Conservation (phyloP, 2,329 filamentous ascomycete genomes). For the Fusarium avenaceum region DNA sequence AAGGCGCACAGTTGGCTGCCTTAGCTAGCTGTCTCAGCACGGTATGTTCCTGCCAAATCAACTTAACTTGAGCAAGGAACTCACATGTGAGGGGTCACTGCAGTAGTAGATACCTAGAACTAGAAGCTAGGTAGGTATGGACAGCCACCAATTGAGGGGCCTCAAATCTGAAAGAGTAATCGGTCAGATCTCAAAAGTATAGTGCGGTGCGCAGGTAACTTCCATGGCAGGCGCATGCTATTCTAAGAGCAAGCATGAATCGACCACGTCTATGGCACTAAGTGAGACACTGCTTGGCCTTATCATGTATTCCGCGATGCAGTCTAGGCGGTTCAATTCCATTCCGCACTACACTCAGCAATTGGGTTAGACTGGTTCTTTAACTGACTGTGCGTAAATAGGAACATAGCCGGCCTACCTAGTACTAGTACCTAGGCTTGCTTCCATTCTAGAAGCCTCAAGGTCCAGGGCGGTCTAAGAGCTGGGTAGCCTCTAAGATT, state of each 20-base stretch:
- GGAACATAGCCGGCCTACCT: neutral
- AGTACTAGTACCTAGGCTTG: neutral
- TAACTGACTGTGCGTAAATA: neutral
- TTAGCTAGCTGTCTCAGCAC: neutral
- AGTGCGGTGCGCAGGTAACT: neutral
- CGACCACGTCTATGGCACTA: neutral
- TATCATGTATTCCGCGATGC: neutral
- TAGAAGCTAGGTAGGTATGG: too few species aligned
- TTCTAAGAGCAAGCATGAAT: neutral
- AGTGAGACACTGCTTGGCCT: constrained; percentile 2
- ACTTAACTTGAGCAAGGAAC: neutral
- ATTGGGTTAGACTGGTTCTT: neutral
- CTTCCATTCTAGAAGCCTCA: constrained; percentile 35
- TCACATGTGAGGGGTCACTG: neutral
- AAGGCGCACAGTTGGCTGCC: constrained; percentile 10
- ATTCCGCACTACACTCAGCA: constrained; percentile 4
- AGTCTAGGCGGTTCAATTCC: neutral
- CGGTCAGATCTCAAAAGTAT: constrained; percentile 23
- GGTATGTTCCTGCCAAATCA: constrained; percentile 3
- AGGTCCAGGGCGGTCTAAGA: neutral
- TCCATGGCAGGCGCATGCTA: neutral
- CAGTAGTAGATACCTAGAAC: neutral
- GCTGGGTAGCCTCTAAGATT: too few species aligned
- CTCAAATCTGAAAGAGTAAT: constrained; percentile 28
- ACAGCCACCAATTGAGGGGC: constrained; percentile 11